Evolutionary conservation across 331 rosid species (phyloP).

Genomic region (Stylosanthes scabra): DNA sequence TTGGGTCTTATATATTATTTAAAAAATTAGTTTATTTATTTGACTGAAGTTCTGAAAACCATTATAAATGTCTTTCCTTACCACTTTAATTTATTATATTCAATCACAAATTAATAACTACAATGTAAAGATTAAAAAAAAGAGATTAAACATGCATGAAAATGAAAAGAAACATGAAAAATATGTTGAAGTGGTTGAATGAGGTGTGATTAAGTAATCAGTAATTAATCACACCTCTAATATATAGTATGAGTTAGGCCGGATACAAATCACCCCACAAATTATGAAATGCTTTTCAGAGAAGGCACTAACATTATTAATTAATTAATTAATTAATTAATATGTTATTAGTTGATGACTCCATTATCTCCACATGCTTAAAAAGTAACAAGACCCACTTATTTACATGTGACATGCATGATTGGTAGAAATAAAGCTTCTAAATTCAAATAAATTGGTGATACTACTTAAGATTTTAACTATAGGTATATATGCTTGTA

Average conservation of each 20-base stretch:
- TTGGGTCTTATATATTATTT: too few relatives aligned
- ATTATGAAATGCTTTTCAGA: neutral
- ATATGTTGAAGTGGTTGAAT: slow-evolving; percentile 20
- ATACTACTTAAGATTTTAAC: neutral
- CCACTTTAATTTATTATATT: too few relatives aligned
- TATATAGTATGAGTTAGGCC: slow-evolving; percentile 9
- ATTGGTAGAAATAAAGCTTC: neutral
- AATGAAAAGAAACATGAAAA: slow-evolving; percentile 18
- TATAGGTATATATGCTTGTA: neutral
- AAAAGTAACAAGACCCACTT: slow-evolving; percentile 6
- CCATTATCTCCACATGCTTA: slow-evolving; percentile 37
- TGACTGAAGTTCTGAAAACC: too few relatives aligned
- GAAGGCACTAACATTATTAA: slow-evolving; percentile 2
- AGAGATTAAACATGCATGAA: neutral
- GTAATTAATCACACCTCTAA: neutral
- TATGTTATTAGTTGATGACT: neutral
- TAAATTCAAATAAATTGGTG: neutral
- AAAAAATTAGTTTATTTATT: too few relatives aligned
- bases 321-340: slow-evolving; percentile 1
- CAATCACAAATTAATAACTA: too few relatives aligned
- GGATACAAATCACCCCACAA: slow-evolving; percentile 21
- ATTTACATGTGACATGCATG: neutral
- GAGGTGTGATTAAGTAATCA: neutral
- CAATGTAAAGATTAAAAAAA: neutral
- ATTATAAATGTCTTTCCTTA: too few relatives aligned